Percentiles rank a stretch among this genome's conserved stretches.
These are phyloP conservation scores for Fraxinus albicans DNA, from an alignment of 305 asterid genomes.

Conservation along the genomic window DNA sequence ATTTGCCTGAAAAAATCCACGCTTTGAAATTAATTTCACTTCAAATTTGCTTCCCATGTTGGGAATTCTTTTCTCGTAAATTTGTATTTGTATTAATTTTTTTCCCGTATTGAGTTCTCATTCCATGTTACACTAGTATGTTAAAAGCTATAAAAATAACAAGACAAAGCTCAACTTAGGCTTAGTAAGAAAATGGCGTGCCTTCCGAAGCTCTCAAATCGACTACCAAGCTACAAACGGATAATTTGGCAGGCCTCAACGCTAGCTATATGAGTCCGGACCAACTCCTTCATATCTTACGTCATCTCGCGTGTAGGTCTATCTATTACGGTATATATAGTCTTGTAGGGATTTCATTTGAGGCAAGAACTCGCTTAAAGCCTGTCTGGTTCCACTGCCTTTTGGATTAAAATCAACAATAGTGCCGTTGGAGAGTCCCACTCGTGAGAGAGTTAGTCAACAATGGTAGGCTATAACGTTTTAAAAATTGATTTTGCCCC, in stretches of 20 bases:
- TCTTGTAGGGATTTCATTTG: background rate
- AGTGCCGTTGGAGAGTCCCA: too few species aligned
- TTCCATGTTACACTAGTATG: background rate
- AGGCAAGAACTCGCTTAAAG: background rate
- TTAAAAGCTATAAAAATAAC: background rate
- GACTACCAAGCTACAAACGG: background rate
- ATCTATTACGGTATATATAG: background rate
- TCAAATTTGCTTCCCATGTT: background rate
- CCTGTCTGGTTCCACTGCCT: too few species aligned
- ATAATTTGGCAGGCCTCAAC: background rate
- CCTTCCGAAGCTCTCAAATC: background rate
- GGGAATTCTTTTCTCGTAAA: background rate
- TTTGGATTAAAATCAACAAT: too few species aligned
- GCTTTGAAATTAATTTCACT: background rate
- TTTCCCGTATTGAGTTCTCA: background rate
- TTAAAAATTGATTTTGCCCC: too few species aligned
- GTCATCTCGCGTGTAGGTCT: background rate
- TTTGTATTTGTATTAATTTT: background rate
- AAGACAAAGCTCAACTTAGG: background rate
- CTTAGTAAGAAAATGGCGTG: background rate
- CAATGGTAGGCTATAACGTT: too few species aligned
- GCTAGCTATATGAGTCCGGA: background rate
- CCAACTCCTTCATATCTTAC: background rate
- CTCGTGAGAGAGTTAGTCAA: too few species aligned
- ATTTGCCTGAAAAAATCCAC: background rate